Conservation (phyloP, 306 rosid species). For the Begonia masoniana region DNA sequence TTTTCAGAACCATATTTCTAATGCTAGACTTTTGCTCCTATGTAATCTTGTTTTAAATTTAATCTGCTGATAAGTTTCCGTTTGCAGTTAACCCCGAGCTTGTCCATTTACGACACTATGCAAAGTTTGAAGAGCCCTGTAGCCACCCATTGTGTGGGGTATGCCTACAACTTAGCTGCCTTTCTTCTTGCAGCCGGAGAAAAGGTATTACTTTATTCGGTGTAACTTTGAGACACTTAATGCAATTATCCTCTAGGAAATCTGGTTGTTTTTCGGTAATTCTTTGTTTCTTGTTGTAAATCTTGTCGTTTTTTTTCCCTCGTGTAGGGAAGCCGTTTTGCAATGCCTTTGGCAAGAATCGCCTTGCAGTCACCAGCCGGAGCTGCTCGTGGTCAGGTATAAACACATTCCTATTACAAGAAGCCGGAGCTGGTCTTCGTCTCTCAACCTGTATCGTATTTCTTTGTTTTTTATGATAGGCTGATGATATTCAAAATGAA, state of each 20-base stretch:
- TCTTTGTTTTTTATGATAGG: conserved; percentile 26
- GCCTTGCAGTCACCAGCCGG: conserved; percentile 80
- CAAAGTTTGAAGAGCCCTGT: conserved; percentile 80
- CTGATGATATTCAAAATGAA: conserved; percentile 84
- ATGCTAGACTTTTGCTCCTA: neutral
- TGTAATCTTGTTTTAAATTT: neutral
- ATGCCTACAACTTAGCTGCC: conserved; percentile 64
- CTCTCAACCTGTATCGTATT: no score
- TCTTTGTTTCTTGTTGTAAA: no score
- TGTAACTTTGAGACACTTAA: no score
- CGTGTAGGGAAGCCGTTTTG: conserved; percentile 55
- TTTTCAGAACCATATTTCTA: conserved; percentile 1
- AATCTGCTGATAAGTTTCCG: conserved; percentile 12
- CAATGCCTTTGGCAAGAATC: conserved; percentile 84
- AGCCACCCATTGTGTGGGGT: conserved; percentile 77
- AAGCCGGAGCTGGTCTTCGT: no score
- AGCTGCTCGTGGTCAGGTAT: conserved; percentile 95
- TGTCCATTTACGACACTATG: conserved; percentile 90
- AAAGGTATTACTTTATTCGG: conserved; percentile 34
- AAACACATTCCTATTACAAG: neutral
- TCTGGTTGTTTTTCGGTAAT: no score
- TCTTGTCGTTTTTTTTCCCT: conserved; percentile 3
- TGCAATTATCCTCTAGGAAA: no score
- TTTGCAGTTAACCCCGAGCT: conserved; percentile 83
- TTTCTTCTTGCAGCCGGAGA: conserved; percentile 90